These are phyloP conservation scores for Drosera spatulata DNA, from an alignment of 179 eudicot genomes.

Conservation along the genomic window DNA sequence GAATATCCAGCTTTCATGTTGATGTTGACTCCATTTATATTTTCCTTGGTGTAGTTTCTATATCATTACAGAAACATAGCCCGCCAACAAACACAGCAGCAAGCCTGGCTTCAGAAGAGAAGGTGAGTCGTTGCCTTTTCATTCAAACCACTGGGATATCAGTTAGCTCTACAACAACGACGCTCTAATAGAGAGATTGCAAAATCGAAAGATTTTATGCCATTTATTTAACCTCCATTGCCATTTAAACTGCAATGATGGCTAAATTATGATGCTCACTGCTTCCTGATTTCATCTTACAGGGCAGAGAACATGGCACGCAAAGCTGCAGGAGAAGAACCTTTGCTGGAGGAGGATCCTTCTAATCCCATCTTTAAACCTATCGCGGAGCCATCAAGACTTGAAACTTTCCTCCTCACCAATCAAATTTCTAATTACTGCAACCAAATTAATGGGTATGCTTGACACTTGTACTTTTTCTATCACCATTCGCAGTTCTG, in stretches of 20 bases:
- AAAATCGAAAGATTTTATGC: no score
- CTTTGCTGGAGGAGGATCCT: conserved; percentile 93
- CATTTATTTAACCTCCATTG: no score
- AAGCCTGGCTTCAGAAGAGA: conserved; percentile 93
- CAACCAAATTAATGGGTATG: conserved; percentile 94
- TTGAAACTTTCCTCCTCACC: conserved; percentile 86
- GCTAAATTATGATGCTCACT: neutral
- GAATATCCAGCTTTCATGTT: neutral
- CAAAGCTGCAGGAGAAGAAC: conserved; percentile 91
- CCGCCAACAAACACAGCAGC: conserved; percentile 93
- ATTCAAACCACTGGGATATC: no score
- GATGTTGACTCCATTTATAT: neutral
- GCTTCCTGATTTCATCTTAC: neutral
- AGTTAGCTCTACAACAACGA: no score
- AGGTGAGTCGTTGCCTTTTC: conserved; percentile 29
- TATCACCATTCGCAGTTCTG: neutral
- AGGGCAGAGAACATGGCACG: conserved; percentile 85
- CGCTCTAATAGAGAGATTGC: no score
- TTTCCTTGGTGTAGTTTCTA: conserved; percentile 47
- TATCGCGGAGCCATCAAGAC: conserved; percentile 70
- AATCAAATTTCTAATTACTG: conserved; percentile 89
- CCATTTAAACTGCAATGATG: no score
- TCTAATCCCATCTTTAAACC: conserved; percentile 72
- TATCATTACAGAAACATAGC: conserved; percentile 71
- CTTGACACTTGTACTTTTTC: neutral